Percentiles rank a stretch among this genome's conserved stretches.
Evolutionary conservation across 2,329 filamentous ascomycete species (phyloP).

Genomic region (Neodidymelliopsis sp.): DNA sequence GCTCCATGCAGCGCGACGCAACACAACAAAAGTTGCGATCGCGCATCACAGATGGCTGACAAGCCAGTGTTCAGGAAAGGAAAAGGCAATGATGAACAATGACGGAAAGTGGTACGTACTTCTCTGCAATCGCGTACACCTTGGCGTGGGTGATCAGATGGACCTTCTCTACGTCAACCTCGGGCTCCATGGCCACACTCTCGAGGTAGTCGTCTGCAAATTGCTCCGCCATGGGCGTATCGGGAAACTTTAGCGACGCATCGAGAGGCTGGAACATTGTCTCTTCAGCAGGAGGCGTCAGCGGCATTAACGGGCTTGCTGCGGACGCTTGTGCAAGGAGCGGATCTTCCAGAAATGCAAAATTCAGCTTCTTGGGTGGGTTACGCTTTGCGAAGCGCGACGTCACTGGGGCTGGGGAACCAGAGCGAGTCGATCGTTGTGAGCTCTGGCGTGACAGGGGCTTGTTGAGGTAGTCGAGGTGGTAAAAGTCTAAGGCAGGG

Average conservation of each 20-base stretch:
- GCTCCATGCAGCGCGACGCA: constrained; percentile 26
- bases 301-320: constrained; percentile 29
- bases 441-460: constrained; percentile 40
- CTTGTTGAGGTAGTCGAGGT: constrained; percentile 50
- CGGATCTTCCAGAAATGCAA: constrained; percentile 48
- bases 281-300: constrained; percentile 40
- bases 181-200: constrained; percentile 37
- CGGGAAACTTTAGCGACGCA: constrained; percentile 38
- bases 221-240: constrained; percentile 44
- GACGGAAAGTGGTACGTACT: constrained; percentile 45
- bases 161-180: constrained; percentile 49
- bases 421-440: constrained; percentile 34
- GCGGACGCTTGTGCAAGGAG: constrained; percentile 45
- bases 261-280: constrained; percentile 30
- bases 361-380: constrained; percentile 38
- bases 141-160: constrained; percentile 57
- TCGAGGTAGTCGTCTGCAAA: constrained; percentile 44
- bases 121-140: constrained; percentile 60
- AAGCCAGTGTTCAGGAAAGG: constrained; percentile 24
- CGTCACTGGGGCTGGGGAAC: constrained; percentile 26
- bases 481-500: constrained; percentile 48
- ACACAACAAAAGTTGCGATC: constrained; percentile 8
- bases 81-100: constrained; percentile 16
- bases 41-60: constrained; percentile 21
- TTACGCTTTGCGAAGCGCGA: constrained; percentile 24